Evolutionary conservation across 73 alveolate species (phyloP).

Genomic region (Loxodes magnus): DNA sequence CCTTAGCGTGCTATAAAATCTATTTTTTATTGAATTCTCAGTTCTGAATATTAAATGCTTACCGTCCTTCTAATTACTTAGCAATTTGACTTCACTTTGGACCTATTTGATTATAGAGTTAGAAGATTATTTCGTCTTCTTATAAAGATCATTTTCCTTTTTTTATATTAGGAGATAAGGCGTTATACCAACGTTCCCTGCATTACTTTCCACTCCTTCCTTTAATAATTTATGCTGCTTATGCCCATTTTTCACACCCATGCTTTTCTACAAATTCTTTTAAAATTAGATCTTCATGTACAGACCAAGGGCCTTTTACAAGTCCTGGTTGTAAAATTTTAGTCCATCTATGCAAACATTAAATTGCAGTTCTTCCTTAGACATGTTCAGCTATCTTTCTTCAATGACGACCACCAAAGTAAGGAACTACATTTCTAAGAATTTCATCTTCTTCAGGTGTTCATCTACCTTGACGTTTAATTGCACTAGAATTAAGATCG

Average conservation of each 20-base stretch:
- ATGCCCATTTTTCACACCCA: slow-evolving; percentile 54
- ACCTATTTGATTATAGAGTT: slow-evolving; percentile 52
- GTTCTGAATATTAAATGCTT: too few species aligned
- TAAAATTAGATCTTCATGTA: slow-evolving; percentile 47
- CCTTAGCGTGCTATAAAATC: too few species aligned
- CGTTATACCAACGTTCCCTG: slow-evolving; percentile 90
- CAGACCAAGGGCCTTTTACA: slow-evolving; percentile 67
- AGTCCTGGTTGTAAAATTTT: slow-evolving; percentile 67
- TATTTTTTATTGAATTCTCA: slow-evolving; percentile 67
- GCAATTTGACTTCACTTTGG: slow-evolving; percentile 65
- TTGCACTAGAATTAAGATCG: too few species aligned
- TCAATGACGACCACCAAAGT: slow-evolving; percentile 43
- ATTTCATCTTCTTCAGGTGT: slow-evolving; percentile 13
- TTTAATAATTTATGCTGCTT: slow-evolving; percentile 31
- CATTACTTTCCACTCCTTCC: slow-evolving; percentile 89
- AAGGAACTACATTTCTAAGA: not conserved
- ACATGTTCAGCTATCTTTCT: slow-evolving; percentile 31
- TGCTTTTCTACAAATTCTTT: slow-evolving; percentile 43
- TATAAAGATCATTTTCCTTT: slow-evolving; percentile 69
- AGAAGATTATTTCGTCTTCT: slow-evolving; percentile 56
- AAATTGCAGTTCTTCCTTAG: slow-evolving; percentile 53
- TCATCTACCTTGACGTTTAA: not conserved
- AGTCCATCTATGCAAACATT: slow-evolving; percentile 70
- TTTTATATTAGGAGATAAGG: slow-evolving; percentile 74
- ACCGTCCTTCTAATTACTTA: slow-evolving; percentile 44